These are phyloP conservation scores for Mycena leptocephala DNA, from an alignment of 768 basidiomycete species.

Conservation along the genomic window DNA sequence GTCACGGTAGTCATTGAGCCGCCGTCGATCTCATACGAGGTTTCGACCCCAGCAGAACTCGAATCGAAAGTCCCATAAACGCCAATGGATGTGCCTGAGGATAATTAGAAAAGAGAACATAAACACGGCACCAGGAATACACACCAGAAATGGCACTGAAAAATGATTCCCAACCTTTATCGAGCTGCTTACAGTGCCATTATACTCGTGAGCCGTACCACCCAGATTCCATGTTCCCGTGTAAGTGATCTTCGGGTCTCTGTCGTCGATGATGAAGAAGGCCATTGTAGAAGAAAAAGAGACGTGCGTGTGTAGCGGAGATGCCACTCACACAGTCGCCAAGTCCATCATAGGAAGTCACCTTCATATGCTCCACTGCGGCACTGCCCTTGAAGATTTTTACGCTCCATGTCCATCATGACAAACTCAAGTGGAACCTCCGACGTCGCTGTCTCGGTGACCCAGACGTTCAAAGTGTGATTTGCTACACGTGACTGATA, in stretches of 20 bases:
- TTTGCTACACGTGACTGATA: too few relatives aligned
- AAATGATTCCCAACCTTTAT: neutral
- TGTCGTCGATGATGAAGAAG: conserved; percentile 8
- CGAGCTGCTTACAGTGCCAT: conserved; percentile 11
- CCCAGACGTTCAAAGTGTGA: too few relatives aligned
- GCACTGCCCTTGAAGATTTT: too few relatives aligned
- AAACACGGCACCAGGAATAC: neutral
- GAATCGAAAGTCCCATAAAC: conserved; percentile 19
- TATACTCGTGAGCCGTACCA: neutral
- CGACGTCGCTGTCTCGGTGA: too few relatives aligned
- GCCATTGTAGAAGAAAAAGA: too few relatives aligned
- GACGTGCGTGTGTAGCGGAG: too few relatives aligned
- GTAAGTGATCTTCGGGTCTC: neutral
- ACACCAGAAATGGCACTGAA: conserved; percentile 5
- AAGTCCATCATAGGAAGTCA: too few relatives aligned
- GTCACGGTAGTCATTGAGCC: too few relatives aligned
- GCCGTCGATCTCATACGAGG: neutral
- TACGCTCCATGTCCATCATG: too few relatives aligned
- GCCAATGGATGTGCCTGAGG: neutral
- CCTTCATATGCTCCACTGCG: too few relatives aligned
- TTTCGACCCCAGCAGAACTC: conserved; percentile 1
- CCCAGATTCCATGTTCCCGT: conserved; percentile 8
- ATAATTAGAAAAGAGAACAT: neutral
- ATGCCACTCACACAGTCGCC: too few relatives aligned
- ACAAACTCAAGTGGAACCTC: too few relatives aligned